These are phyloP conservation scores for Apiotrichum mycotoxinovorans DNA, from an alignment of 1,284 basidiomycete species.

Conservation along the genomic window DNA sequence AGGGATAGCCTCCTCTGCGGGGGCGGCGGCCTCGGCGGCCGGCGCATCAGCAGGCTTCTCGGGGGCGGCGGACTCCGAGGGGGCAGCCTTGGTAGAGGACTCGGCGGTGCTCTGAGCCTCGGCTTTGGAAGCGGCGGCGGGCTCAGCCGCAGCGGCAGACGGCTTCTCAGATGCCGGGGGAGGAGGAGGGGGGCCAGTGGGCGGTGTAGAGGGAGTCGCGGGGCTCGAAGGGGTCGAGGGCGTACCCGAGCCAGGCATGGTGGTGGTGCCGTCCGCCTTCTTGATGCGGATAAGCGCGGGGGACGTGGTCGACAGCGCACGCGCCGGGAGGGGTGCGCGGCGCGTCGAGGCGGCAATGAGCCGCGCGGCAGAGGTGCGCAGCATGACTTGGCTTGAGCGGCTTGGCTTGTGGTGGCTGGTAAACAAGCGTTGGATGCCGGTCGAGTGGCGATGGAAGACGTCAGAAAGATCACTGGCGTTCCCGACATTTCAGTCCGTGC, in stretches of 20 bases:
- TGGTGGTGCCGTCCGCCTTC: constrained; percentile 17
- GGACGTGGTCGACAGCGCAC: constrained; percentile 10
- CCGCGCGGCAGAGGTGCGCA: constrained; percentile 14
- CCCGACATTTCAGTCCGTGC: neutral
- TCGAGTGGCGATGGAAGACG: constrained; percentile 1
- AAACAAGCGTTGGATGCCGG: neutral
- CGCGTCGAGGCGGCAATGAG: constrained; percentile 4
- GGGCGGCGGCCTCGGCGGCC: neutral
- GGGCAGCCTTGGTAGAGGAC: constrained; percentile 5
- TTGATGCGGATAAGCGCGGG: constrained; percentile 17
- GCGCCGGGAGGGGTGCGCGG: constrained; percentile 3
- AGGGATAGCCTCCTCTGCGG: constrained; percentile 12
- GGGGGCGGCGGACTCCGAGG: constrained; percentile 21
- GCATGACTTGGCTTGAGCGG: too few relatives aligned
- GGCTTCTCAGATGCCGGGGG: too few relatives aligned
- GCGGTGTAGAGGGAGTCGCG: neutral
- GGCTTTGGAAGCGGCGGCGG: neutral
- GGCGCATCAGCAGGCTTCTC: constrained; percentile 1
- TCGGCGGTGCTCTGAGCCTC: neutral
- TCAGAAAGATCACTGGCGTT: neutral
- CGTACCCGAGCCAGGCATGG: neutral
- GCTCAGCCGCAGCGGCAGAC: too few relatives aligned
- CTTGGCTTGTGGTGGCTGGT: too few relatives aligned
- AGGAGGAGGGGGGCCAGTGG: constrained; percentile 11
- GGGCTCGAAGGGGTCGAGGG: too few relatives aligned